These are phyloP conservation scores for Sicyos edulis DNA, from an alignment of 306 rosid species.

Conservation along the genomic window DNA sequence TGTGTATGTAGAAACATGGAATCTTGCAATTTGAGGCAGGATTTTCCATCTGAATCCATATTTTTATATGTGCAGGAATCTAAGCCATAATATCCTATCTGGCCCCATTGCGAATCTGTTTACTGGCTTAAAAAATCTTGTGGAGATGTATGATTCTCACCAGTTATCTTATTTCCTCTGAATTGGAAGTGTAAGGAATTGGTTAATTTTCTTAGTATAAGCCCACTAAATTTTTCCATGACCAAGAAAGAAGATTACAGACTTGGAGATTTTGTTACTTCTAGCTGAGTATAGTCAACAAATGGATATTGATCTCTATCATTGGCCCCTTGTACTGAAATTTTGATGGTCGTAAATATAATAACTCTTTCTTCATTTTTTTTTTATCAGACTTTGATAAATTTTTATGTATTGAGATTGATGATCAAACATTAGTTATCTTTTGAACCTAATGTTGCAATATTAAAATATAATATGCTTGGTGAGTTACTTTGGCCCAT, in stretches of 20 bases:
- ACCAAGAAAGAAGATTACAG: conserved; percentile 10
- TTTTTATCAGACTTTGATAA: neutral
- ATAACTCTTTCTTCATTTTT: neutral
- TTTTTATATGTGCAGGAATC: conserved; percentile 56
- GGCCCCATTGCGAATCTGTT: conserved; percentile 83
- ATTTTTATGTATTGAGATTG: neutral
- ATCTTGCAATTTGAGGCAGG: conserved; percentile 43
- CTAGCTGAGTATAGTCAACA: neutral
- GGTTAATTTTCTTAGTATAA: neutral
- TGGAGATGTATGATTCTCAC: conserved; percentile 60
- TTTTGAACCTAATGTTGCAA: neutral
- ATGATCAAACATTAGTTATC: conserved; percentile 2
- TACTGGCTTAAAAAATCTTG: conserved; percentile 57
- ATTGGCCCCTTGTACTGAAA: neutral
- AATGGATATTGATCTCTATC: neutral
- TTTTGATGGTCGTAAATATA: neutral
- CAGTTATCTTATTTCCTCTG: neutral
- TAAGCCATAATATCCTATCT: conserved; percentile 70
- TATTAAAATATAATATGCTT: neutral
- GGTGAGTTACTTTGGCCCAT: neutral
- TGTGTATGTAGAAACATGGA: conserved; percentile 62
- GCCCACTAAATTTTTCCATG: neutral
- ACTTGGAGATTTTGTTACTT: neutral
- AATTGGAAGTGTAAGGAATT: neutral
- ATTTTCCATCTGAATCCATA: conserved; percentile 39